These are phyloP conservation scores for Colletotrichum orbiculare DNA, from an alignment of 2,329 filamentous ascomycete genomes.

Conservation along the genomic window DNA sequence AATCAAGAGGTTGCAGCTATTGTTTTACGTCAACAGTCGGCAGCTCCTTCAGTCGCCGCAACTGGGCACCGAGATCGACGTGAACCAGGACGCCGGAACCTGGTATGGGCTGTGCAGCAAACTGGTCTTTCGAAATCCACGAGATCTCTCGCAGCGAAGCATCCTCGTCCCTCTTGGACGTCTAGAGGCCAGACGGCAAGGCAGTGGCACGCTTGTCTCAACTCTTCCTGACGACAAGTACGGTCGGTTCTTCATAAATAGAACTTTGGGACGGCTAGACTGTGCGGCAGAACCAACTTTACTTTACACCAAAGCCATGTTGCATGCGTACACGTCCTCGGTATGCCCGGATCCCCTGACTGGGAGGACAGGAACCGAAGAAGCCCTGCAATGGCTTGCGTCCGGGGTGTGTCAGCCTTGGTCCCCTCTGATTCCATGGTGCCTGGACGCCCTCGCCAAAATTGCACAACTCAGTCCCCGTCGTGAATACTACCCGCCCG, in stretches of 20 bases:
- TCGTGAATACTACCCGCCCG: slow-evolving; percentile 51
- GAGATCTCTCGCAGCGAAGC: slow-evolving; percentile 55
- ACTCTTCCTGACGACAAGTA: slow-evolving; percentile 53
- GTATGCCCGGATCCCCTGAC: slow-evolving; percentile 68
- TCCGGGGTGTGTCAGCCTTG: slow-evolving; percentile 64
- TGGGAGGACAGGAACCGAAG: slow-evolving; percentile 68
- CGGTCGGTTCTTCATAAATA: slow-evolving; percentile 63
- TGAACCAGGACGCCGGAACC: slow-evolving; percentile 68
- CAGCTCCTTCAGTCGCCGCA: slow-evolving; percentile 59
- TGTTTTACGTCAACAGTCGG: slow-evolving; percentile 60
- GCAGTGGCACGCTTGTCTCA: slow-evolving; percentile 39
- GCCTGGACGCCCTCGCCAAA: slow-evolving; percentile 8
- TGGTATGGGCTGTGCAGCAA: slow-evolving; percentile 70
- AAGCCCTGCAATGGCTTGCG: slow-evolving; percentile 61
- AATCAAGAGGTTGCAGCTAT: slow-evolving; percentile 62
- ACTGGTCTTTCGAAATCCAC: slow-evolving; percentile 62
- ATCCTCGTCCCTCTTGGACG: slow-evolving; percentile 65
- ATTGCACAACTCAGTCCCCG: slow-evolving; percentile 45
- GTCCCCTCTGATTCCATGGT: slow-evolving; percentile 43
- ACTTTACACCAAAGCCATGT: slow-evolving; percentile 65
- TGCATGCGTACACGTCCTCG: slow-evolving; percentile 72
- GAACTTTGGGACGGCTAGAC: slow-evolving; percentile 64
- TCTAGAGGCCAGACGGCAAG: slow-evolving; percentile 10
- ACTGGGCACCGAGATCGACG: slow-evolving; percentile 63
- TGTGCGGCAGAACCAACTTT: slow-evolving; percentile 67